Evolutionary conservation across 306 rosid species (phyloP), one percentile per base, ranked within the genome.

Genomic region (Acacia crassicarpa): DNA sequence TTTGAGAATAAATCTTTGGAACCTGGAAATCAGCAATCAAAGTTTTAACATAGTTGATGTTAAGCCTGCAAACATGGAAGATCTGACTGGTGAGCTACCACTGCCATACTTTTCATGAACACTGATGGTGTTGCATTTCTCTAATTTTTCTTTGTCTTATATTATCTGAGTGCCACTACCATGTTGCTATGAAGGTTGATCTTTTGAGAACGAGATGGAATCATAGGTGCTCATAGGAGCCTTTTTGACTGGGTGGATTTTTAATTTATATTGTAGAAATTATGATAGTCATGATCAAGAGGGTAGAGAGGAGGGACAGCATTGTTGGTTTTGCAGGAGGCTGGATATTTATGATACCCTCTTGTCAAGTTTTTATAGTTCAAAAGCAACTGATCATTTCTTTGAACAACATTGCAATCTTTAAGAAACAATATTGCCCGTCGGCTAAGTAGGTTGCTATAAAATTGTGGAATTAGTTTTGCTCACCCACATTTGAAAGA

Each of bases 31-130:
- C 86, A 96, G 99, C 92, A 92, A 59, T 88, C 99, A 96, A 87
- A 96, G 99, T 91, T 96, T 93, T 80, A 96, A 96, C 84, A 96
- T 96, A 49, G 94, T 96, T 85, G 99, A 96, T 20, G 98, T 96
- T 67, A 96, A 96, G 89, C 99, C 99, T 80, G 85, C 99, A 83
- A 94, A 94, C 89, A 96, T 96, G 99, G 99, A 94, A 80, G 99
- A 96, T 89, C 95, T 96, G 74, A 96, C 98, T 74, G 99, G 99
- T 96, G 87, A 75, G 83, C 48, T 67, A 13, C 23, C 16, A 1
- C 38, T 22, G 4, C 11, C 43, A 14, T 56, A 69, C 44, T 38
- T 68, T 38, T 68, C 44, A 68, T 20, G 51, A 20, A n/a, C 12
- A 10, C 16, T 13, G 54, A 43, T 22, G 4, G 8, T 22, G 46